Base-by-base conservation (phyloP, 768 basidiomycete species). In the Boletus coccyginus region DNA sequence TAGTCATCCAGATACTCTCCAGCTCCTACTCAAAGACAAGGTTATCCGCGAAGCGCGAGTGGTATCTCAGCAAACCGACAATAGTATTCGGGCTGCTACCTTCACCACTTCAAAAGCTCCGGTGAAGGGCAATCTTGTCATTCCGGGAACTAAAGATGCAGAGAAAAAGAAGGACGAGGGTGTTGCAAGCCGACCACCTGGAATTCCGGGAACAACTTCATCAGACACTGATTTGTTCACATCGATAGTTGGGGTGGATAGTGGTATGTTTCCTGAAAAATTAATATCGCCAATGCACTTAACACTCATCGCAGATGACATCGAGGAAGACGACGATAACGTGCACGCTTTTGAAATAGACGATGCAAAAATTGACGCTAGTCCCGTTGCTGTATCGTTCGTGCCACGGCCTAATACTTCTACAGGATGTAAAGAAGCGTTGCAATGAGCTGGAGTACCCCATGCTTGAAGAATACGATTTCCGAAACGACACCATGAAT, bases 401-500 rank as follows among this genome's bases (percentile, higher is more conserved):
- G 35, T 42, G 40, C 52, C 41, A 16, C 35, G 31, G 16, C 48
- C 41, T 53, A n/a, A 68, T 54, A 33, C 36, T 55, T 58, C 11
- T 46, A 13, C 61, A 96, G 93, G 91, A 92, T 61, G 94, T 99
- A 58, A 96, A 98, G 75, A 91, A 92, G 65, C 87, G 94, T 38
- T 98, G 97, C 69, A 94, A 94, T 66, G 96, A 97, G 63, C 81
- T 98, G 39, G 94, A 98, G 68, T 93, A 95, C 62, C 97, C 97
- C 9, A 97, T 98, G 87, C 79, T 99, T 43, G 97, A 99, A 71
- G 97, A 99, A 74, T 99, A 99, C 68, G 97, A 99, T 72, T 99
- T 98, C 79, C 81, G 95, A 42, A 96, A 98, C 68, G 97, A 99
- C 70, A 94, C 92, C 0, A 77, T 94, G 62, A 99, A 99, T 68